A percentile compares a stretch with the other conserved stretches of the same genome.
These are phyloP conservation scores for Paecilomyces sp. DNA, from an alignment of 2,329 filamentous ascomycete genomes.

Conservation along the genomic window DNA sequence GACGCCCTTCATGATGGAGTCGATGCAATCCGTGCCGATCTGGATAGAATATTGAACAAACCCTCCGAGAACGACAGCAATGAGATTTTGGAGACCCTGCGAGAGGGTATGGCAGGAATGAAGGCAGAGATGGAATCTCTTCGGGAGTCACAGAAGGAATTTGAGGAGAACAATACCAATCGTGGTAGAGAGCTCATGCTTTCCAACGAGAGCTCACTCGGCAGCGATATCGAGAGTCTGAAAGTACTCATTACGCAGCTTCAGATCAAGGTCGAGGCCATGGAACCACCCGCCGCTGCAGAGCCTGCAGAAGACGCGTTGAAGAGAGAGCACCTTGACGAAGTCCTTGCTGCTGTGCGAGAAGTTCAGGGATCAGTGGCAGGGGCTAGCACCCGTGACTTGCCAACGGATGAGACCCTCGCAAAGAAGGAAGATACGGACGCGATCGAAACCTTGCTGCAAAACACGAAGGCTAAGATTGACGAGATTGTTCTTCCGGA, in stretches of 20 bases:
- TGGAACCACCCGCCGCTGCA: constrained; percentile 47
- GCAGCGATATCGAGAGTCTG: constrained; percentile 75
- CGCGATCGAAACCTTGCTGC: constrained; percentile 81
- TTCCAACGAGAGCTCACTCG: constrained; percentile 46
- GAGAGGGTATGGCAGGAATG: constrained; percentile 68
- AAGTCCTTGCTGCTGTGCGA: constrained; percentile 37
- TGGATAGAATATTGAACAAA: constrained; percentile 68
- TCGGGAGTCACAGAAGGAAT: constrained; percentile 47
- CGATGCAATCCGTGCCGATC: constrained; percentile 66
- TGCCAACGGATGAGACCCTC: constrained; percentile 40
- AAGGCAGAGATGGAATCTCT: constrained; percentile 71
- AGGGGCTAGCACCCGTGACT: constrained; percentile 40
- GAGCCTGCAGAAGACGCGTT: constrained; percentile 33
- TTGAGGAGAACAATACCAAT: constrained; percentile 45
- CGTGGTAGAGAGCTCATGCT: constrained; percentile 53
- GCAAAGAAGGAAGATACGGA: constrained; percentile 78
- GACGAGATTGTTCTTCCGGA: constrained; percentile 67
- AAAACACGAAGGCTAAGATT: constrained; percentile 80
- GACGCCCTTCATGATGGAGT: constrained; percentile 63
- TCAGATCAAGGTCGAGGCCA: constrained; percentile 72
- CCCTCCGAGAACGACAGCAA: constrained; percentile 78
- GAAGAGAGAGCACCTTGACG: constrained; percentile 42
- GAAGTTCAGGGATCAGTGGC: constrained; percentile 55
- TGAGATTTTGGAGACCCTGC: constrained; percentile 82
- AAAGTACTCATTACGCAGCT: constrained; percentile 78